Base-by-base conservation (phyloP, 2,329 filamentous ascomycete species). In the Apiospora phragmitis region DNA sequence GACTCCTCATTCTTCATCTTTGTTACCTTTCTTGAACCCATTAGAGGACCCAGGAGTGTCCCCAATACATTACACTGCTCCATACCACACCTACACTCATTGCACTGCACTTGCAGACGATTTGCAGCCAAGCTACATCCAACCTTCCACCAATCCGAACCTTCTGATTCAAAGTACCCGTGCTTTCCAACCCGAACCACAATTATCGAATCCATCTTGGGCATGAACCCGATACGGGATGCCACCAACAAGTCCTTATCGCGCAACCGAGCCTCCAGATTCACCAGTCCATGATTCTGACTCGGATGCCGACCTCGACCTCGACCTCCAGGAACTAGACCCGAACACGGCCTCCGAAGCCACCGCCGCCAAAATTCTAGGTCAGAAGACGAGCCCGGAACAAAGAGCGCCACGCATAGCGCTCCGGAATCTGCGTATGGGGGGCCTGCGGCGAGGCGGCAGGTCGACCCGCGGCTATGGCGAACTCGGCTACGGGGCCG, bases 321-420 rank as follows among this genome's bases (percentile, higher is more conserved):
- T 96, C 77, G 92, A 95, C 76, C 87, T 94, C 75, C 88, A 94
- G 77, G 93, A 95, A 85, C 90, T 96, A 75, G 93, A 95, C 79
- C 92, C 93, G 70, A 80, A 79, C 26, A 77, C 65, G 43, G 76
- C 79, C 71, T 82, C 83, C n/a, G 79, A 74, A 77, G 79, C 75
- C 77, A 80, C 75, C 72, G 78, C 71, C 76, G 75, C 77, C 67
- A 76, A 76, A 42, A 77, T 80, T 29, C 72, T 79, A 69, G 88
- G 91, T 76, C 85, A 89, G 73, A 85, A 89, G 75, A 86, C 88
- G 70, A 74, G 76, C 72, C 72, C 77, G 69, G 83, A 86, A 74
- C 82, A 84, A 71, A 83, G 86, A 83, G 76, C 87, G 76, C 83
- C 87, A 43, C 82, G 86, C 66, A 95, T 95, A 83, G 92, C 93